Percentiles rank a stretch among this genome's conserved stretches.
Conservation (phyloP, 345 rosid genomes). For the Populus tremula region DNA sequence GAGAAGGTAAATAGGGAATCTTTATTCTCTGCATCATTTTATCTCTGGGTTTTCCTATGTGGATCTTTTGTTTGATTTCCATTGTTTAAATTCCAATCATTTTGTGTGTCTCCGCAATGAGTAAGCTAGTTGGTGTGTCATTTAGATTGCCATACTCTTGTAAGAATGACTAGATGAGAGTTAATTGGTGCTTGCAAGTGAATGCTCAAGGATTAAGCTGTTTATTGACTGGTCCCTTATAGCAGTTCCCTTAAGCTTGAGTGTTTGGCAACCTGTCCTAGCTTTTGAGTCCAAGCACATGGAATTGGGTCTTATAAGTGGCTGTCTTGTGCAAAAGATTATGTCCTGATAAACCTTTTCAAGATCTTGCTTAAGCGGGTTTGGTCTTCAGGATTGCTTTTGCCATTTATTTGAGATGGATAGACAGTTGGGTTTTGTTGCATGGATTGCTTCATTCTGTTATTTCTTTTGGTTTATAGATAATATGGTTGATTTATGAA, state of each 20-base stretch:
- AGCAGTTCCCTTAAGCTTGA: constrained; percentile 1
- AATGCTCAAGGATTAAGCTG: not conserved
- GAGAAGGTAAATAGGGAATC: constrained; percentile 61
- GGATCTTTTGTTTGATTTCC: not conserved
- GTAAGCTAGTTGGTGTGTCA: not conserved
- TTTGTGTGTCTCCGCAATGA: not conserved
- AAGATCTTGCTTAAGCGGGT: not conserved
- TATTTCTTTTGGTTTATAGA: not conserved
- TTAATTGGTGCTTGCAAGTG: not conserved
- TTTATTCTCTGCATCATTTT: constrained; percentile 2
- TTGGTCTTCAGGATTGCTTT: not conserved
- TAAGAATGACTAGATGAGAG: not conserved
- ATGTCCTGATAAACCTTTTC: not conserved
- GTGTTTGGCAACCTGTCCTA: not conserved
- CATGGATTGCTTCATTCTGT: not conserved
- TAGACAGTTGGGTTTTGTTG: not conserved
- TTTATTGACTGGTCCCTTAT: not conserved
- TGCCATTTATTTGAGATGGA: not conserved
- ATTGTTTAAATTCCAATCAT: not conserved
- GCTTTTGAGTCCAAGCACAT: not conserved
- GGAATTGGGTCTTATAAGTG: not conserved
- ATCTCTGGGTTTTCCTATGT: not conserved
- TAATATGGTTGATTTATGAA: not conserved
- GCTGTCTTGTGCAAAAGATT: not conserved
- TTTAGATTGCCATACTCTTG: not conserved